These are phyloP conservation scores for Candida peoriensis DNA, from an alignment of 805 yeast genomes.

Conservation along the genomic window DNA sequence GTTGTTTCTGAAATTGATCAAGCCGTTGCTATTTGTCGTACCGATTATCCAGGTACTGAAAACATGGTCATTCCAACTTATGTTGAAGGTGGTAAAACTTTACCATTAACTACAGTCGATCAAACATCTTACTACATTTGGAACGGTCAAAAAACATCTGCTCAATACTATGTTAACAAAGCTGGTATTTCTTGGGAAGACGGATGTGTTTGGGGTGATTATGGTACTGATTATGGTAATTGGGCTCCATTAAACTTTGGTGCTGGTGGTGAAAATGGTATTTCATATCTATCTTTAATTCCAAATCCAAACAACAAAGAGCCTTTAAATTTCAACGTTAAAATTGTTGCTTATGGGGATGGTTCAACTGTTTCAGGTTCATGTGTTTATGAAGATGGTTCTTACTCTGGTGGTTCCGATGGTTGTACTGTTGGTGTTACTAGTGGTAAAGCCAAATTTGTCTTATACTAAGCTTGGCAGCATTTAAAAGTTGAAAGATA, in stretches of 20 bases:
- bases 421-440: slow-evolving; percentile 77
- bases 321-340: slow-evolving; percentile 64
- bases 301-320: slow-evolving; percentile 88
- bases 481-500: no score
- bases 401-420: slow-evolving; percentile 62
- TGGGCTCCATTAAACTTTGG: slow-evolving; percentile 98
- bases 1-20: slow-evolving; percentile 62
- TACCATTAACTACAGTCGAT: slow-evolving; percentile 77
- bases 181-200: slow-evolving; percentile 88
- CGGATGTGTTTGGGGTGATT: slow-evolving; percentile 91
- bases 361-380: slow-evolving; percentile 52
- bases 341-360: slow-evolving; percentile 69
- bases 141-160: slow-evolving; percentile 79
- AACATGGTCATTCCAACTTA: slow-evolving; percentile 95
- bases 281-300: slow-evolving; percentile 81
- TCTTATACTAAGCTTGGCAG: slow-evolving; percentile 42
- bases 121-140: slow-evolving; percentile 73
- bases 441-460: slow-evolving; percentile 56
- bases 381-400: slow-evolving; percentile 78
- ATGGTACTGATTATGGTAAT: slow-evolving; percentile 84
- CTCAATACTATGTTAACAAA: slow-evolving; percentile 96
- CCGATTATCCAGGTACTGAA: slow-evolving; percentile 99
- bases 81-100: slow-evolving; percentile 58
- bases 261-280: slow-evolving; percentile 68
- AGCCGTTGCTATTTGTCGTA: slow-evolving; percentile 88